Conservation (phyloP, 257 asterid species). For the Avicennia marina region DNA sequence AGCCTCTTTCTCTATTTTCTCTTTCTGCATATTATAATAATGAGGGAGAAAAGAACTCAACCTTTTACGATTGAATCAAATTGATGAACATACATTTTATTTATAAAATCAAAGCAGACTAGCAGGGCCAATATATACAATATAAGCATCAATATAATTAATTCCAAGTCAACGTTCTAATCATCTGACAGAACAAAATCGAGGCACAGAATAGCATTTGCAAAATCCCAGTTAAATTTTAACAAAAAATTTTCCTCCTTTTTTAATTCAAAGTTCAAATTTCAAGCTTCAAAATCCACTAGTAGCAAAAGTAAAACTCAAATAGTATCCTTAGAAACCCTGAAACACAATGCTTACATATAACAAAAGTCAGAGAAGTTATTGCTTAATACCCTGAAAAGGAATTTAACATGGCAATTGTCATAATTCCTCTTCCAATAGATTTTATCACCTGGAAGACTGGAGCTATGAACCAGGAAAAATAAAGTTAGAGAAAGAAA, state of each 20-base stretch:
- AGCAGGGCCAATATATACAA: constrained; percentile 2
- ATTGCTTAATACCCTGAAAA: not conserved
- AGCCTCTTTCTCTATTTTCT: constrained; percentile 57
- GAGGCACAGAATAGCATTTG: not conserved
- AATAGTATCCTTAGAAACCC: not conserved
- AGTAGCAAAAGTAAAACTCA: not conserved
- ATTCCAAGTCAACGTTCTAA: constrained; percentile 3
- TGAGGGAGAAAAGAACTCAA: constrained; percentile 1
- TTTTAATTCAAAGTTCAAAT: not conserved
- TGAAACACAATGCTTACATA: not conserved
- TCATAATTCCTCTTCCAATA: not conserved
- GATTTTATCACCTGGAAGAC: not conserved
- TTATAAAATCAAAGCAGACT: not conserved
- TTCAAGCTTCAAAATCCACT: not conserved
- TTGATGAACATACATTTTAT: not conserved
- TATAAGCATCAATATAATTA: not conserved
- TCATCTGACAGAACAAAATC: not conserved
- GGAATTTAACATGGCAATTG: not conserved
- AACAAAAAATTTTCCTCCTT: not conserved
- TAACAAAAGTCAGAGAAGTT: not conserved
- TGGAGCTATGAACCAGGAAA: not conserved
- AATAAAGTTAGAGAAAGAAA: not conserved
- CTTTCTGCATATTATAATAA: constrained; percentile 42
- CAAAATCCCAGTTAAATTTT: not conserved
- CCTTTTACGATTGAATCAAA: not conserved